Base-by-base conservation (phyloP, 441 rosid genomes). In the Croton laevigatus region DNA sequence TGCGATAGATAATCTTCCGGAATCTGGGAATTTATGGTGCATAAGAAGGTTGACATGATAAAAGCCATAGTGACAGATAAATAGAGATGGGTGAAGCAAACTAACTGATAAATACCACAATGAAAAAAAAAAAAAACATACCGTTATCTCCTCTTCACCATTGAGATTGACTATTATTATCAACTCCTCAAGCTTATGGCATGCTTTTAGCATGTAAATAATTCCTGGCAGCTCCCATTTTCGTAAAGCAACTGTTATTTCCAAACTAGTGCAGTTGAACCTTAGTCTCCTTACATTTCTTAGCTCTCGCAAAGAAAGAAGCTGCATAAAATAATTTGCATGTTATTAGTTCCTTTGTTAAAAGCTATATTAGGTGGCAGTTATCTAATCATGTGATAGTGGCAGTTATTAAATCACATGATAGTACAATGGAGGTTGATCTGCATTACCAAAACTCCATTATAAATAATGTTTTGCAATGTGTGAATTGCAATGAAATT, bases 171-270 rank as follows among this genome's bases (percentile, higher is more conserved):
- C 2, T 12, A 44, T 0, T 62, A 62, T 1, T 20, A 44, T 42
- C 23, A 62, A 27, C 17, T 62, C 66, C 52, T 62, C 52, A 62
- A 62, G 6, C n/a, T 23, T 42, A 44, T 44, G 44, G 44, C 66
- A 62, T 14, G 66, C 27, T 44, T 62, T 62, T 44, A 62, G 36
- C 52, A 62, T 62, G 52, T 62, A 62, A 62, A 62, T 62, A 23
- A 62, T 42, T 62, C 66, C 66, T 62, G 66, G 66, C 17, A 62
- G 66, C 52, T 62, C 66, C 66, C 66, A 62, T 62, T 62, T 62
- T 11, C 17, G 22, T 19, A 62, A 44, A 62, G 32, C 44, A 44
- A 9, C 44, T 8, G 52, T 10, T 62, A 62, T 62, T 62, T 62
- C 66, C 66, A 62, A 44, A 22, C 6, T 22, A 8, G 52, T 44